Conservation (phyloP, 805 yeast species). For the Saccharomycodes ludwigii region DNA sequence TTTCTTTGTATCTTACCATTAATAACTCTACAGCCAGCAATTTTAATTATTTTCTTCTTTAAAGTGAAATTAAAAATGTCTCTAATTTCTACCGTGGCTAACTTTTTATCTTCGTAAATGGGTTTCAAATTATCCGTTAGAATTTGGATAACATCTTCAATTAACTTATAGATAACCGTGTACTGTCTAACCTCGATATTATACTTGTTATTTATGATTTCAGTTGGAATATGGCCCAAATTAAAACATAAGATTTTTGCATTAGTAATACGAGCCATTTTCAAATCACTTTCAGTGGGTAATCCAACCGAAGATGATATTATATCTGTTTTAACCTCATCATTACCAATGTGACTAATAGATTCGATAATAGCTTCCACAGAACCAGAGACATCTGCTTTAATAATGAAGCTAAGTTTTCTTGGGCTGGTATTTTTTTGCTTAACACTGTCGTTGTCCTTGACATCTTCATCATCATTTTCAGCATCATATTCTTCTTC, state of each 20-base stretch:
- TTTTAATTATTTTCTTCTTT: conserved; percentile 40
- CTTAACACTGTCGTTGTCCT: conserved; percentile 13
- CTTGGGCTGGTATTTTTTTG: conserved; percentile 12
- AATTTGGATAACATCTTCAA: conserved; percentile 67
- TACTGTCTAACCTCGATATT: conserved; percentile 46
- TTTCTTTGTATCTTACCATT: conserved; percentile 56
- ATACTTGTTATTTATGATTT: conserved; percentile 36
- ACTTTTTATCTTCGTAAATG: conserved; percentile 47
- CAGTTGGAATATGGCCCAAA: conserved; percentile 47
- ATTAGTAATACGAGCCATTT: conserved; percentile 53
- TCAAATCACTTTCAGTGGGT: conserved; percentile 54
- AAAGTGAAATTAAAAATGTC: conserved; percentile 60
- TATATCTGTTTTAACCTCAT: conserved; percentile 62
- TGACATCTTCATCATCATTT: conserved; percentile 17
- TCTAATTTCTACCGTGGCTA: conserved; percentile 57
- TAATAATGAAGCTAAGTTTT: conserved; percentile 52
- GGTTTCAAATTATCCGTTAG: conserved; percentile 53
- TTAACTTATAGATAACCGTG: conserved; percentile 76
- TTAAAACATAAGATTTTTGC: conserved; percentile 77
- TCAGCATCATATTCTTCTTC: conserved; percentile 21
- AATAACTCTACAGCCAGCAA: conserved; percentile 81
- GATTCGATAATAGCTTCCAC: conserved; percentile 86
- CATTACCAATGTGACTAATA: conserved; percentile 73
- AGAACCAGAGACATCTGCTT: conserved; percentile 91
- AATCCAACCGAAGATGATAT: conserved; percentile 69